Conservation (phyloP, 75 land plant genomes). For the Picea glauca region DNA sequence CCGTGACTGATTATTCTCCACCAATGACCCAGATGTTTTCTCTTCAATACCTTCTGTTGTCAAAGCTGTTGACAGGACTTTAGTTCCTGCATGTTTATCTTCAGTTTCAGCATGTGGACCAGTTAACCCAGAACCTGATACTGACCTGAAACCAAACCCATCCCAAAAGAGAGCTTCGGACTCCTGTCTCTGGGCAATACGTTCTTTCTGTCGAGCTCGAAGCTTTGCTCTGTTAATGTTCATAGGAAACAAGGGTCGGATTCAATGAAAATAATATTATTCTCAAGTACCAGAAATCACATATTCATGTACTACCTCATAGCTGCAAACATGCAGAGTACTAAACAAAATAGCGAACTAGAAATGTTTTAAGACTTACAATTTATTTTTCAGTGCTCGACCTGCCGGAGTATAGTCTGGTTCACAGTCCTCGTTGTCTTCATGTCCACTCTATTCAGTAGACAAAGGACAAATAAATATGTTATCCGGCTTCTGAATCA, state of each 20-base stretch:
- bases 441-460: constrained; percentile 47
- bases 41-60: constrained; percentile 1
- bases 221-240: constrained; percentile 60
- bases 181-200: constrained; percentile 48
- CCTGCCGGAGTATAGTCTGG: constrained; percentile 93
- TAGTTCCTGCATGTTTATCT: constrained; percentile 1
- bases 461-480: constrained; percentile 8
- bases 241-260: not conserved
- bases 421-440: constrained; percentile 59
- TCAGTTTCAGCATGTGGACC: not conserved
- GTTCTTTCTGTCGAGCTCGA: constrained; percentile 85
- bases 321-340: constrained; percentile 2
- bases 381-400: constrained; percentile 76
- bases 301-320: not conserved
- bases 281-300: not conserved
- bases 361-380: constrained; percentile 42
- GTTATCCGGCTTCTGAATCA: not conserved
- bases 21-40: not conserved
- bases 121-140: not conserved
- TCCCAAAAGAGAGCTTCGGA: not conserved
- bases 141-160: constrained; percentile 5
- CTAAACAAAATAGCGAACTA: not conserved
- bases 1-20: not conserved
- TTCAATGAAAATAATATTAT: not conserved
- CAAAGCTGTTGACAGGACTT: not conserved